phyloP scores from a whole-genome alignment of 345 rosid genomes.

The Erysimum cheiranthoides region DNA sequence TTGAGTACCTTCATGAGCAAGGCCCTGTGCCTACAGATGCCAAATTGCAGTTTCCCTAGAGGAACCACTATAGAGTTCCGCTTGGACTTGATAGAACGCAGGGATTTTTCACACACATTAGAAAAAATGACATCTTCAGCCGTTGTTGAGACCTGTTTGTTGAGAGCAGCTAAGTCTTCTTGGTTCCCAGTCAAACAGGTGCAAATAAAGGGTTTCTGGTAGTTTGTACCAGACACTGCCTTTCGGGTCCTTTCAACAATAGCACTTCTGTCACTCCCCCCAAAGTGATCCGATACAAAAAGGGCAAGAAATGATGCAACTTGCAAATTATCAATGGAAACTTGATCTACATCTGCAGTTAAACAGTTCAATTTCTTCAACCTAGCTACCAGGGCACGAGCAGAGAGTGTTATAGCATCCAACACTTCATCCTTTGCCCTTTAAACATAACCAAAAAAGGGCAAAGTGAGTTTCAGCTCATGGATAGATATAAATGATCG shows the following conservation, averaged over 20 bases:
- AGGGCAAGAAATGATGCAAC: constrained; percentile 83
- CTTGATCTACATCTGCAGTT: constrained; percentile 52
- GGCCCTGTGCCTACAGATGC: constrained; percentile 95
- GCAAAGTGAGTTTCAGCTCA: constrained; percentile 14
- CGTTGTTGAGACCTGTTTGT: constrained; percentile 45
- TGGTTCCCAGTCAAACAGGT: constrained; percentile 88
- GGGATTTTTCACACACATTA: constrained; percentile 85
- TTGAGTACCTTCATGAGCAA: constrained; percentile 82
- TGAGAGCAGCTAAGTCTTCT: constrained; percentile 47
- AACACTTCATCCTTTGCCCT: constrained; percentile 88
- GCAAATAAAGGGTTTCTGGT: constrained; percentile 82
- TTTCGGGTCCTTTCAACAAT: constrained; percentile 71
- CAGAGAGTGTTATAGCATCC: constrained; percentile 78
- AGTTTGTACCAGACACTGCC: constrained; percentile 84
- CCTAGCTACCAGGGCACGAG: constrained; percentile 66
- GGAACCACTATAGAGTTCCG: constrained; percentile 82
- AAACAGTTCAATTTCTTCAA: constrained; percentile 59
- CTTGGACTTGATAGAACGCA: constrained; percentile 67
- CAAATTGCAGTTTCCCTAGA: constrained; percentile 80
- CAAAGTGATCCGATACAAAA: constrained; percentile 97
- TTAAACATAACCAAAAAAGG: constrained; percentile 28
- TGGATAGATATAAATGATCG: constrained; percentile 5
- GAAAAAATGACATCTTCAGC: constrained; percentile 62
- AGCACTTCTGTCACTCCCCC: constrained; percentile 83
- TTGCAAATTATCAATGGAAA: constrained; percentile 59